Percentiles rank a stretch among this genome's conserved stretches.
These are phyloP conservation scores for Uronychia binucleata DNA, from an alignment of 73 alveolate genomes.

Conservation along the genomic window DNA sequence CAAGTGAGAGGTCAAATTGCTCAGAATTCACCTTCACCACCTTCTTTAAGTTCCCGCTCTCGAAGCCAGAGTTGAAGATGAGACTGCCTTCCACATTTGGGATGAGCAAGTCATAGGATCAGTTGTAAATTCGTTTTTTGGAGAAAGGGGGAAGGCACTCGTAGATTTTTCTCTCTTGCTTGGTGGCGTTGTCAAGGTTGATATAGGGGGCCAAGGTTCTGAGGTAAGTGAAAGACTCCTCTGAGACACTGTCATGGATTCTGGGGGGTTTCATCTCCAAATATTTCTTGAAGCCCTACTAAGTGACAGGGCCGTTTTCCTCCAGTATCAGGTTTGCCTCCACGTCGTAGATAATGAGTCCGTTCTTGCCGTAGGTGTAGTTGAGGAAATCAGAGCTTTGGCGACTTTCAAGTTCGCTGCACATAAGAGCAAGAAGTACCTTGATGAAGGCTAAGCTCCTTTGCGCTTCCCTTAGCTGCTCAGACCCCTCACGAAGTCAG, in stretches of 20 bases:
- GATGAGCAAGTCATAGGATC: constrained; percentile 7
- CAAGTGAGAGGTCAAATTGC: constrained; percentile 68
- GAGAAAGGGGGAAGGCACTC: constrained; percentile 27
- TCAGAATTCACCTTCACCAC: constrained; percentile 36
- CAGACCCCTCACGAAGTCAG: neutral
- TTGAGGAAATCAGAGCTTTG: neutral
- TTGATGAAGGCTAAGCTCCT: neutral
- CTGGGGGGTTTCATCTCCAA: neutral
- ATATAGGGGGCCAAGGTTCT: constrained; percentile 13
- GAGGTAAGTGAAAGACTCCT: constrained; percentile 30
- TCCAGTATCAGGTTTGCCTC: neutral
- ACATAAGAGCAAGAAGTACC: neutral
- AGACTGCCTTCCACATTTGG: constrained; percentile 41
- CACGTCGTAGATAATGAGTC: neutral
- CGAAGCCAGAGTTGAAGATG: constrained; percentile 82
- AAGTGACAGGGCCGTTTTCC: neutral
- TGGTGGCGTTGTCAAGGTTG: neutral
- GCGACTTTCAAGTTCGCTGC: too few relatives aligned
- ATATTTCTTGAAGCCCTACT: too few relatives aligned
- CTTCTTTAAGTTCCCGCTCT: constrained; percentile 67
- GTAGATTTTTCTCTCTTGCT: constrained; percentile 12
- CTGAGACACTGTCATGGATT: neutral
- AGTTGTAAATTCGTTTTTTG: neutral
- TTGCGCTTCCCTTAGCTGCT: neutral
- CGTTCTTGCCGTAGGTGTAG: neutral